A percentile compares a stretch with the other conserved stretches of the same genome.
These are phyloP conservation scores for Cryptococcus deneoformans DNA, from an alignment of 1,284 basidiomycete species.

Conservation along the genomic window DNA sequence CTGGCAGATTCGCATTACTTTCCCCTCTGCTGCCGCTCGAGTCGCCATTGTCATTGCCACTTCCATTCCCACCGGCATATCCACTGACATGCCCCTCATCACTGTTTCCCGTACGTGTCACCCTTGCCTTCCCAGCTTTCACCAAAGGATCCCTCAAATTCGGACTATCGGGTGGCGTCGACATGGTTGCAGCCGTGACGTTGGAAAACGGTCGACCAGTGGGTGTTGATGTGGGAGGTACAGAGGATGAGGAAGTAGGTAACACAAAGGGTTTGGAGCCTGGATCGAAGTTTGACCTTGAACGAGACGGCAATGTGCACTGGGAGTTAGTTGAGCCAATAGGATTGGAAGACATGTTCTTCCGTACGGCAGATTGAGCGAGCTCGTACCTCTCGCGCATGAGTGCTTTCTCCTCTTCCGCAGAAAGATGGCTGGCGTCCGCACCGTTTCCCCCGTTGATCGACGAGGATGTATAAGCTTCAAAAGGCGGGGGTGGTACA, in stretches of 20 bases:
- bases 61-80: background rate
- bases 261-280: background rate
- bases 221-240: conserved; percentile 10
- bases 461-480: background rate
- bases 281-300: background rate
- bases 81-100: background rate
- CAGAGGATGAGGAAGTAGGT: conserved; percentile 1
- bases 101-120: background rate
- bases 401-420: background rate
- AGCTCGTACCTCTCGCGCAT: background rate
- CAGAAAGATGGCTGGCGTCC: background rate
- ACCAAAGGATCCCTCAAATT: conserved; percentile 9
- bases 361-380: background rate
- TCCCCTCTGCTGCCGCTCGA: too few relatives aligned
- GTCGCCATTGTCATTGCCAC: background rate
- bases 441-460: background rate
- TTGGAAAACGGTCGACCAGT: background rate
- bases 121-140: conserved; percentile 15
- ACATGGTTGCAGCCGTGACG: background rate
- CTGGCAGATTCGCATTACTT: conserved; percentile 3
- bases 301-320: background rate
- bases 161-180: conserved; percentile 6
- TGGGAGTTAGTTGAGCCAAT: background rate
- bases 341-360: background rate
- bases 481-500: background rate